Base-by-base conservation (phyloP, 1,139 yeast genomes). In the Pichia terricola region DNA sequence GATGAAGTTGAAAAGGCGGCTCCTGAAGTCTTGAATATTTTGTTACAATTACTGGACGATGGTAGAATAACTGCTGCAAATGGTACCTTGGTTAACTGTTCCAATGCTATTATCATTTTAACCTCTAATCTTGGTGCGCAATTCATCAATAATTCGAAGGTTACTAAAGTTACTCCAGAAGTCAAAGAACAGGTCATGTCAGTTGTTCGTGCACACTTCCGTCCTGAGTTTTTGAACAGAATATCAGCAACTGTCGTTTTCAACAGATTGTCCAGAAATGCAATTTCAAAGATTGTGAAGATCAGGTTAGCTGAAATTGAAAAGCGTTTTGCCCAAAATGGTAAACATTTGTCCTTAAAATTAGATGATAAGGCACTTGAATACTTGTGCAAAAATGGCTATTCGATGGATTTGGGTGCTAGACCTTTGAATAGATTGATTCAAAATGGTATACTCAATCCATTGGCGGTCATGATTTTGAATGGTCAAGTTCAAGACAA, bases 1-100 rank as follows among this genome's bases (percentile, higher is more conserved):
- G 98, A 91, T 67, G 98, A 91, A 67, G 95, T 91, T 46, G 98
- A 91, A 61, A 91, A 91, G 67, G 99, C 98, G n/a, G 95, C 96
- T 3, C 98, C 98, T 1, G 97, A 91, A 63, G 98, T 94, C 2
- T 73, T 91, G 63, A 94, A 96, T 4, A 81, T 91, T 26, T 72
- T 91, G 57, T 72, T 91, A 56, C 98, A 91, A 63, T 78, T 91
- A 65, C 72, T 91, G 50, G 99, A 94, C 60, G 99, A 94, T 64
- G 99, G 98, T 59, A 80, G 96, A 66, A 80, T 94, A 46, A 86
- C 96, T 28, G 83, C 95, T 27, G 87, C 95, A 43, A 88, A 85
- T 61, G 98, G 98, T 59, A 88, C 89, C 59, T 79, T 87, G 34
- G 83, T 94, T 55, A 89, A 89, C 66, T 88, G 95, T 55, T 81